Evolutionary conservation across 2,329 filamentous ascomycete species (phyloP).

Genomic region (Fusarium camptoceras): DNA sequence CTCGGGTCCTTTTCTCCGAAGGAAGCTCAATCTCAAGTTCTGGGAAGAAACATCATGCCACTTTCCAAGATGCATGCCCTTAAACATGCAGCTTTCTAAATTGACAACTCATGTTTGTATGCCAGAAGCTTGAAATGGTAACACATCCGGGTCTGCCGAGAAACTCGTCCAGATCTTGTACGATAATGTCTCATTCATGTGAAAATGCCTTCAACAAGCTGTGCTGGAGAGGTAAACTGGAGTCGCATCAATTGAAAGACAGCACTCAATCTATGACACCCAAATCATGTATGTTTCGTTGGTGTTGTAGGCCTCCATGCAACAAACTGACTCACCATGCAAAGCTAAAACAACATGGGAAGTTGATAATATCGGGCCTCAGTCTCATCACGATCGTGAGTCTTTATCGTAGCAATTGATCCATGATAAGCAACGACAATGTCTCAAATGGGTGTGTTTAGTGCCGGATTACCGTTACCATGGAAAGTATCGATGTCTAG

Average conservation of each 20-base stretch:
- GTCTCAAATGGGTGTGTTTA: constrained; percentile 17
- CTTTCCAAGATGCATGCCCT: constrained; percentile 1
- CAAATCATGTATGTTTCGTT: background rate
- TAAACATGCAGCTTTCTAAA: constrained; percentile 1
- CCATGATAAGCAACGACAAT: constrained; percentile 7
- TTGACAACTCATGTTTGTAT: constrained; percentile 9
- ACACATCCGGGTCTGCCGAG: constrained; percentile 12
- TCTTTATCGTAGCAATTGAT: constrained; percentile 1
- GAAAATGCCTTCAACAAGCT: background rate
- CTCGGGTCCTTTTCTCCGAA: background rate
- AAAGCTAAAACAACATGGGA: background rate
- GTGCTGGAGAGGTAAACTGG: background rate
- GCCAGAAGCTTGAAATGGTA: constrained; percentile 9
- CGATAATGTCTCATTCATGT: constrained; percentile 18
- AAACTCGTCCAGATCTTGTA: background rate
- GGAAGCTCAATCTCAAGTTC: background rate
- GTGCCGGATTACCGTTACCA: constrained; percentile 15
- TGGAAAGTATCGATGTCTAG: background rate
- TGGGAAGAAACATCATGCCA: constrained; percentile 3
- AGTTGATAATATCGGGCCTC: constrained; percentile 17
- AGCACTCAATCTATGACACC: background rate
- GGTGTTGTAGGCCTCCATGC: background rate
- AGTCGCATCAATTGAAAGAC: background rate
- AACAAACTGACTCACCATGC: constrained; percentile 4
- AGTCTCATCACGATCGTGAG: background rate